These are phyloP conservation scores for Solanum okadae DNA, from an alignment of 257 asterid species.

Conservation along the genomic window DNA sequence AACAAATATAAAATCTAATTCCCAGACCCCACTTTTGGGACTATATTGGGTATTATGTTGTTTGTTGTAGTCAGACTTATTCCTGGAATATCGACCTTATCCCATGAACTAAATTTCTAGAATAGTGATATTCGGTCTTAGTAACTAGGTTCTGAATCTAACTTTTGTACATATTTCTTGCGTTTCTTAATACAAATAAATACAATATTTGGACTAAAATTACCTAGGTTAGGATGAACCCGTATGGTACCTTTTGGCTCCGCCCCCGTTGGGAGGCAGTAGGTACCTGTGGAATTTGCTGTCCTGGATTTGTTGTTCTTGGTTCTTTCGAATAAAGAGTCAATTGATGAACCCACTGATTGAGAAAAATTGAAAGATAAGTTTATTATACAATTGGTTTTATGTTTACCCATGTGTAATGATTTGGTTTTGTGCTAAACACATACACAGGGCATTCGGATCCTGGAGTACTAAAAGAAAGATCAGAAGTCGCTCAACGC, in stretches of 20 bases:
- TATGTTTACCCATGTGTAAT: not conserved
- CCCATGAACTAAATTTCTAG: not conserved
- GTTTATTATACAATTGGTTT: not conserved
- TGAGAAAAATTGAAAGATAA: not conserved
- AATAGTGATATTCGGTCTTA: not conserved
- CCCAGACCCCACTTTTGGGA: not conserved
- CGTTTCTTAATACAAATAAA: not conserved
- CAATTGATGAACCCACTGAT: not conserved
- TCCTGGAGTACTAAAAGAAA: constrained; percentile 66
- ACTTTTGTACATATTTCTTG: not conserved
- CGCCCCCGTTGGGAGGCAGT: not conserved
- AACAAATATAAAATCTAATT: not conserved
- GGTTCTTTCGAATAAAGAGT: not conserved
- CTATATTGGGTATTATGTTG: not conserved
- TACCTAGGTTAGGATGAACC: not conserved
- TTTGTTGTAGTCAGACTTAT: not conserved
- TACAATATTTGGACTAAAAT: not conserved
- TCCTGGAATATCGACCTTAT: not conserved
- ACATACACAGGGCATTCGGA: constrained; percentile 62
- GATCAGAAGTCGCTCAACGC: constrained; percentile 35
- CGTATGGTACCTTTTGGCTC: not conserved
- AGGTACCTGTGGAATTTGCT: not conserved
- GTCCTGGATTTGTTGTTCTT: not conserved
- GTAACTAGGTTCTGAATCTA: not conserved
- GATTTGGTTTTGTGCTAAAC: not conserved